Evolutionary conservation across 2,329 filamentous ascomycete genomes (phyloP), one percentile per base, ranked within the genome.

Genomic region (Fusarium ramigenum): DNA sequence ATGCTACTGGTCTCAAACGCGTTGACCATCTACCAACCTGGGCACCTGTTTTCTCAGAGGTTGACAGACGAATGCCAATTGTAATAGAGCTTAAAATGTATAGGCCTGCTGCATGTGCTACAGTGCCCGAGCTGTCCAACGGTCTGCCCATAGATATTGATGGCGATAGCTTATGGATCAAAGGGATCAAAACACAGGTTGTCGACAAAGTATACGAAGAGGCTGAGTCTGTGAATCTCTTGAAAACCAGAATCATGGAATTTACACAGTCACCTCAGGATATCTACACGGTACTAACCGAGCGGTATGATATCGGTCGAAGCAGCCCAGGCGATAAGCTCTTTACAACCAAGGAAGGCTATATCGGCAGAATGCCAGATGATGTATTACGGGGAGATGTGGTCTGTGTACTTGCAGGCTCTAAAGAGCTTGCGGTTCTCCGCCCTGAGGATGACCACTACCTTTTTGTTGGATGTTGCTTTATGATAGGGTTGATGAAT

Each of bases 401-500:
- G 2, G 42, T 67, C 9, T 67, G 37, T 4, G 21, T 19, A 1
- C 21, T 68, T 6, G n/a, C n/a, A 21, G 28, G 34, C 18, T 47
- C 3, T 3, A 11, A 1, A 0, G 6, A 25, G 4, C 37, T 40
- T 2, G 43, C 19, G 0, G 28, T 68, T 4, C 63, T 67, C 11
- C 54, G 56, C 0, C 56, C 49, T 0, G 6, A 56, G 8, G n/a
- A 9, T 0, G 36, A 32, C 4, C 56, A 67, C 12, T 56, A 43
- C 3, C 36, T 37, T 9, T 67, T 67, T 34, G 42, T 68, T 18
- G 19, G 32, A 0, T 39, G n/a, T 34, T 63, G 50, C n/a, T 68
- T 62, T 9, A 32, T 68, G 9, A 2, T 52, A 9, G 43, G 28
- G 2, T 19, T 68, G 1, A 44, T 50, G 42, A 4, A 16, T 25